These are phyloP conservation scores for Vaccinium corymbosum DNA, from an alignment of 148 eudicot species.

Conservation along the genomic window DNA sequence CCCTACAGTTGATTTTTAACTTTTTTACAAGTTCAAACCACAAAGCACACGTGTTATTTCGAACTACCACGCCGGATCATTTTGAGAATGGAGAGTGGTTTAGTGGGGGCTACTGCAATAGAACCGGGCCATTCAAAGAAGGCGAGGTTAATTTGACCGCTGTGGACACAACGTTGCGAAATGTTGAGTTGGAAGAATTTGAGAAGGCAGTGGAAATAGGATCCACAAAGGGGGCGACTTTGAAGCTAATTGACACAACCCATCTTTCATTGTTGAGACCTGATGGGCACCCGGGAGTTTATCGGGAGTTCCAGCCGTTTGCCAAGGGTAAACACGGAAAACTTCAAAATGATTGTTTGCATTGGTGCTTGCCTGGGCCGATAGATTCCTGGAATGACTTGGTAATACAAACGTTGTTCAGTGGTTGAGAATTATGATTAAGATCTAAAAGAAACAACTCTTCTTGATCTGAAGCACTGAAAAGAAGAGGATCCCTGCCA, in stretches of 20 bases:
- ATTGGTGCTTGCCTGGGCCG: slow-evolving; percentile 98
- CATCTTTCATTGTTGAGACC: slow-evolving; percentile 66
- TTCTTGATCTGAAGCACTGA: neutral
- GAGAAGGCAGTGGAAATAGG: slow-evolving; percentile 31
- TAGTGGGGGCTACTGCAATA: slow-evolving; percentile 64
- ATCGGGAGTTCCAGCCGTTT: slow-evolving; percentile 55
- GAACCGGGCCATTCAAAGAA: slow-evolving; percentile 49
- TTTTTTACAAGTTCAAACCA: slow-evolving; percentile 39
- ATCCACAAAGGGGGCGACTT: slow-evolving; percentile 20
- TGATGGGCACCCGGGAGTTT: slow-evolving; percentile 83
- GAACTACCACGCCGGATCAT: slow-evolving; percentile 74
- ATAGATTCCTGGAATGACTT: slow-evolving; percentile 83
- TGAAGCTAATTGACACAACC: slow-evolving; percentile 59
- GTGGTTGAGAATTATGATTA: slow-evolving; percentile 9
- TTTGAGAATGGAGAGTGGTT: slow-evolving; percentile 83
- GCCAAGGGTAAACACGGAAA: slow-evolving; percentile 48
- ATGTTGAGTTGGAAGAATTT: slow-evolving; percentile 62
- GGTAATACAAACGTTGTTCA: slow-evolving; percentile 51
- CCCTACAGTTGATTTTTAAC: slow-evolving; percentile 29
- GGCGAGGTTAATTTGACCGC: slow-evolving; percentile 31
- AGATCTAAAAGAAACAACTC: neutral
- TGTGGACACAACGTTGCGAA: slow-evolving; percentile 38
- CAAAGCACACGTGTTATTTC: slow-evolving; percentile 36
- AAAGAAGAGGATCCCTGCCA: neutral
- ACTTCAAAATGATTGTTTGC: slow-evolving; percentile 80